Evolutionary conservation across 306 rosid genomes (phyloP), one percentile per base, ranked within the genome.

Genomic region (Gastrolobium villosum): DNA sequence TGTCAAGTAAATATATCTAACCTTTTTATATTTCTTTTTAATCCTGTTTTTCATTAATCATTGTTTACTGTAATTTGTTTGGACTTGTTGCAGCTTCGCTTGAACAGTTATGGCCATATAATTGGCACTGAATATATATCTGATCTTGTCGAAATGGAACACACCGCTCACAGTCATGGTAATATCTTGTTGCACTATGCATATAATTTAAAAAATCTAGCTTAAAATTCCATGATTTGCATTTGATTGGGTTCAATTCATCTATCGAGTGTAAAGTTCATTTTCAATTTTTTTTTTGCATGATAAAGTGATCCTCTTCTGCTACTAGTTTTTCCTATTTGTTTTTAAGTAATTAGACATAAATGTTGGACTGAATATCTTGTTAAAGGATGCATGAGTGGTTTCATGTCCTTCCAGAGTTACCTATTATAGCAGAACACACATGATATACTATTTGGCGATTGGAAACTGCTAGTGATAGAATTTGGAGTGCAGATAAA

Each of bases 81-180:
- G 37, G 35, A 72, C 60, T 75, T 77, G 32, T 84, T 91, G 90
- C 94, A 96, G 98, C 92, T 93, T 86, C 96, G 98, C 77, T 68
- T 96, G 72, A 87, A 90, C 89, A 87, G 90, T 61, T 0, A 87
- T 64, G 99, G 99, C 34, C 89, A 87, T 14, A 96, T 93, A 78
- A 83, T 90, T 3, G 99, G 99, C 88, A 91, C 98, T 31, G 98
- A 93, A 82, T 96, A 91, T 85, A 3, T 96, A 78, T 91, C 97
- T 81, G 99, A 96, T 86, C 99, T 96, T 64, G 99, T 96, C 44
- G 98, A 96, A 81, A 96, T 86, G 86, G 98, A 84, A 76, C 96
- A 95, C 77, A 2, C 31, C 14, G 39, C 50, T 53, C 87, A 96
- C 80, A 83, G 86, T 13, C 94, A 90, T 52, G 97, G 99, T 96